These are phyloP conservation scores for Plasmodium gonderi DNA, from an alignment of 169 alveolate species.

Conservation along the genomic window DNA sequence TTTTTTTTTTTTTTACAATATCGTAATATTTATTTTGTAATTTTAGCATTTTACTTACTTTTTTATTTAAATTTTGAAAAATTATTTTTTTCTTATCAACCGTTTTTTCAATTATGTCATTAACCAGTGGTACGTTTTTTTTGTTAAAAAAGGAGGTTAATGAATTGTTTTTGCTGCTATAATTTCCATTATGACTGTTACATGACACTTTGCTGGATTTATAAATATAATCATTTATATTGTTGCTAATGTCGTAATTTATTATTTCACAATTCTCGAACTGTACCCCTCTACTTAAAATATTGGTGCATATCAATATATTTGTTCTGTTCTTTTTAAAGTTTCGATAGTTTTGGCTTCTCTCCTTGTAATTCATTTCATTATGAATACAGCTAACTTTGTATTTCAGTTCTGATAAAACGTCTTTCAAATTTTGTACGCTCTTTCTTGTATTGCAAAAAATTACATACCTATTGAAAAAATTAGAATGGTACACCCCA, in stretches of 20 bases:
- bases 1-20: conserved; percentile 57
- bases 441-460: conserved; percentile 74
- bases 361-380: conserved; percentile 71
- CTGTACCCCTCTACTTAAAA: conserved; percentile 61
- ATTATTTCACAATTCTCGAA: conserved; percentile 64
- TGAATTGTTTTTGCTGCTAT: conserved; percentile 23
- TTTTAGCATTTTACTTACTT: conserved; percentile 69
- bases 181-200: neutral
- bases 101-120: conserved; percentile 66
- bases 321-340: conserved; percentile 39
- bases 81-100: conserved; percentile 56
- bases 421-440: conserved; percentile 31
- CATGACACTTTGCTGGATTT: conserved; percentile 28
- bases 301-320: conserved; percentile 70
- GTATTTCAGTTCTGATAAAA: conserved; percentile 40
- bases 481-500: neutral
- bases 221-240: conserved; percentile 72
- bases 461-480: conserved; percentile 42
- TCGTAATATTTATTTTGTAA: conserved; percentile 63
- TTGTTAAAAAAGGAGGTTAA: conserved; percentile 65
- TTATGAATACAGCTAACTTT: conserved; percentile 66
- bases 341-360: conserved; percentile 51
- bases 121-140: conserved; percentile 42
- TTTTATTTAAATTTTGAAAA: conserved; percentile 72
- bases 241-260: conserved; percentile 67